Base-by-base conservation (phyloP, 108 stramenopile species). In the Fragilariopsis cylindrus region DNA sequence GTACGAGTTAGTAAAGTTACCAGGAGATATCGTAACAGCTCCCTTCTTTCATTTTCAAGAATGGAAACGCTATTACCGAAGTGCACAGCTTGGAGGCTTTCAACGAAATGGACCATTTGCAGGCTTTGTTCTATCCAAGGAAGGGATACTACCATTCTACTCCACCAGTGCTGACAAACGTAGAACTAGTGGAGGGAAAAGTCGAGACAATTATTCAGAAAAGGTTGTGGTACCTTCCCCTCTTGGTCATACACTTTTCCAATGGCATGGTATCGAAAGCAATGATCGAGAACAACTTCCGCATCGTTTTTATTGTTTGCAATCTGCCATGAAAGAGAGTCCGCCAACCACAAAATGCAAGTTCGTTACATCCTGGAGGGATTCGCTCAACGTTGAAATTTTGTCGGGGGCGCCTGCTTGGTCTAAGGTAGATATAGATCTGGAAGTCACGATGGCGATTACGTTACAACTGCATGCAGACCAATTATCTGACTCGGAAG, bases 41-140 rank as follows among this genome's bases (percentile, higher is more conserved):
- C 92, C 95, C 44, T 94, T 96, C 79, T 96, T 96, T 72, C 95
- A 96, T 72, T 96, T 93, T 76, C 92, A 96, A 73, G 95, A 96
- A 80, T 96, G 92, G 91, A 96, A 96, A 78, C 90, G 95, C 62
- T 80, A 77, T 5, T 96, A 88, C 66, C 85, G 92, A 21, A 60
- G 69, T 5, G 72, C 78, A 42, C 90, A 93, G 75, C 76, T 92
- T 49, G 72, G 84, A 66, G 73, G 84, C 66, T 67, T 85, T 66
- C 71, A 75, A 41, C 58, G 74, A 53, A 9, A 48, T 12, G 71
- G 85, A 54, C 45, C 67, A 9, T 54, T 48, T 30, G 44, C 54
- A 41, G 57, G 76, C 46, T 69, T 77, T 69, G 78, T 86, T 5
- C 48, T 92, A 9, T 80, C 80, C 39, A 87, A 93, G 74, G 92